A percentile compares a stretch with the other conserved stretches of the same genome.
Conservation (phyloP, 192 early-diverging fungal genomes). For the Linnemannia schmuckeri region DNA sequence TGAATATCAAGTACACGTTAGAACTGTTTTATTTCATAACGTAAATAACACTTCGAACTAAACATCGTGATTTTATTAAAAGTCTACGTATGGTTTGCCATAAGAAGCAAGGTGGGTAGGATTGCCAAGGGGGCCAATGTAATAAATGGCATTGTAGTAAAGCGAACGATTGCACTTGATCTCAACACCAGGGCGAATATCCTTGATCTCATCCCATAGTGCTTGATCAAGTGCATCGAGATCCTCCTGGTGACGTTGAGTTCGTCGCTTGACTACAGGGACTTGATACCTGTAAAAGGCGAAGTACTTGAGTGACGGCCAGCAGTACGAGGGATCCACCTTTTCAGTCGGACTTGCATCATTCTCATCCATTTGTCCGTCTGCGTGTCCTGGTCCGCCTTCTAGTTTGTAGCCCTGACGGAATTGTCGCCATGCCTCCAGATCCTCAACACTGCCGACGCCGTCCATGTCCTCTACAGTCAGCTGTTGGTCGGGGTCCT, state of each 20-base stretch:
- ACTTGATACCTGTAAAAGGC: neutral
- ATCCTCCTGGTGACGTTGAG: neutral
- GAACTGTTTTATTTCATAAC: neutral
- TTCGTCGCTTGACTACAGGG: neutral
- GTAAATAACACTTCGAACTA: neutral
- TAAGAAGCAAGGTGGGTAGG: neutral
- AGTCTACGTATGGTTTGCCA: neutral
- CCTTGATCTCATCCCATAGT: constrained; percentile 1
- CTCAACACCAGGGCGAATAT: neutral
- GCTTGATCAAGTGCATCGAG: neutral
- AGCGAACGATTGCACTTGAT: neutral
- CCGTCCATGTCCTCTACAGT: neutral
- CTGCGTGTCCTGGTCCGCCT: neutral
- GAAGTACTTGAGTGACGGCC: neutral
- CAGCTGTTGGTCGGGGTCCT: neutral
- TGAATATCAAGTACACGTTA: too few relatives aligned
- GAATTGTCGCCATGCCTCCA: neutral
- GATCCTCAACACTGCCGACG: neutral
- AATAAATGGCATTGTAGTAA: neutral
- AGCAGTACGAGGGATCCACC: neutral
- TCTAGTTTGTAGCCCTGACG: neutral
- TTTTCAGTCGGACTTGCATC: neutral
- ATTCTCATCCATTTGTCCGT: neutral
- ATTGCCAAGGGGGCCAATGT: neutral
- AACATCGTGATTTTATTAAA: neutral